phyloP scores from a whole-genome alignment of 306 rosid species.

The Cucumis cinereus region DNA sequence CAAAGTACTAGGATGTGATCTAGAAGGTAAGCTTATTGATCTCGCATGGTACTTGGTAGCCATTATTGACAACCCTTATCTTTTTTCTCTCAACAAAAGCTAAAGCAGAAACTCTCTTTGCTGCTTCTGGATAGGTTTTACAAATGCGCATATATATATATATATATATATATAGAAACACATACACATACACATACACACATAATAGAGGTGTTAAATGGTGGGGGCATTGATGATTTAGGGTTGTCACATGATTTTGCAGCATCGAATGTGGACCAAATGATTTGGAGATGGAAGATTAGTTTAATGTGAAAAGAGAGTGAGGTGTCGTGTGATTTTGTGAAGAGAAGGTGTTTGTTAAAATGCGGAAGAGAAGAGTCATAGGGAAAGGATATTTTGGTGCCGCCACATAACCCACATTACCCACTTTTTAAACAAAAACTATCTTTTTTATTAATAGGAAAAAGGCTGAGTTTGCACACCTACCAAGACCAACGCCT shows the following conservation, averaged over 20 bases:
- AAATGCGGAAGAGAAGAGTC: background rate
- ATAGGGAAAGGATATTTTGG: background rate
- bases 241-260: slow-evolving; percentile 3
- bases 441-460: too few relatives aligned
- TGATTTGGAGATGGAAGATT: background rate
- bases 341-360: background rate
- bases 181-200: too few relatives aligned
- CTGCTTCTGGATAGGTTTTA: background rate
- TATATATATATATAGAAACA: too few relatives aligned
- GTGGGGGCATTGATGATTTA: background rate
- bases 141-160: background rate
- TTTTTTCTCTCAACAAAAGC: background rate
- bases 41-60: slow-evolving; percentile 25
- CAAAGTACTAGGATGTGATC: slow-evolving; percentile 40
- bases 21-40: slow-evolving; percentile 54
- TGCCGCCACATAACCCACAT: slow-evolving; percentile 5
- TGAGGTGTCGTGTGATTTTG: background rate
- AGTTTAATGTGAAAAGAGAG: background rate
- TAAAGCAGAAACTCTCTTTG: background rate
- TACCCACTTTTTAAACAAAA: background rate
- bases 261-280: background rate
- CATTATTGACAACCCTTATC: slow-evolving; percentile 17
- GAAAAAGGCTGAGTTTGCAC: background rate
- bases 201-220: background rate
- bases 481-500: background rate